phyloP scores from a whole-genome alignment of 1,139 yeast genomes.

The Debaryomyces singareniensis region DNA sequence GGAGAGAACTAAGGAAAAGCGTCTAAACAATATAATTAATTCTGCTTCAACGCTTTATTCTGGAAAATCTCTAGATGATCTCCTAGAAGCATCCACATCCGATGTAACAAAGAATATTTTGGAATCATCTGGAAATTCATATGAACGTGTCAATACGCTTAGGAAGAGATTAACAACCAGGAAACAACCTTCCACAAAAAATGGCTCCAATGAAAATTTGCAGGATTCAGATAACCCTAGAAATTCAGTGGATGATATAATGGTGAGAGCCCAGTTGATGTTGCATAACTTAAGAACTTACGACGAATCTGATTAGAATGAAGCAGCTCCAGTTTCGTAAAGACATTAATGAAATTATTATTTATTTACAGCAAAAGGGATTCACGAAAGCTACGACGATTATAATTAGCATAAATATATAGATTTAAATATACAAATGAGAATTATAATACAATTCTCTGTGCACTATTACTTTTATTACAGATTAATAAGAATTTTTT shows the following conservation, averaged over 20 bases:
- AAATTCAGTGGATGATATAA: slow-evolving; percentile 18
- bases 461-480: too few relatives aligned
- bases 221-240: slow-evolving; percentile 1
- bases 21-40: slow-evolving; percentile 32
- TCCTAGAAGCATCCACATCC: slow-evolving; percentile 5
- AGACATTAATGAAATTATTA: too few relatives aligned
- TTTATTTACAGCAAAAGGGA: too few relatives aligned
- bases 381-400: too few relatives aligned
- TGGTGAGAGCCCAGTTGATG: slow-evolving; percentile 40
- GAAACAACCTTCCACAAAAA: slow-evolving; percentile 13
- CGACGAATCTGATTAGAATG: too few relatives aligned
- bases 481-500: too few relatives aligned
- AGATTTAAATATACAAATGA: too few relatives aligned
- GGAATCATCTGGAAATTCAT: slow-evolving; percentile 13
- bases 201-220: too few relatives aligned
- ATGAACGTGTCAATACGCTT: slow-evolving; percentile 35
- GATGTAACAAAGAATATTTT: slow-evolving; percentile 1
- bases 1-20: slow-evolving; percentile 18
- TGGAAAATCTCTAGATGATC: slow-evolving; percentile 15
- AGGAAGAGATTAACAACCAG: slow-evolving; percentile 35
- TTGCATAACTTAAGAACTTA: slow-evolving; percentile 30
- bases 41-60: slow-evolving; percentile 13
- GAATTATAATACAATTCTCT: too few relatives aligned
- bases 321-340: too few relatives aligned
- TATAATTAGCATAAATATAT: too few relatives aligned